Base-by-base conservation (phyloP, 2,329 filamentous ascomycete species). In the Xylogone sp. region DNA sequence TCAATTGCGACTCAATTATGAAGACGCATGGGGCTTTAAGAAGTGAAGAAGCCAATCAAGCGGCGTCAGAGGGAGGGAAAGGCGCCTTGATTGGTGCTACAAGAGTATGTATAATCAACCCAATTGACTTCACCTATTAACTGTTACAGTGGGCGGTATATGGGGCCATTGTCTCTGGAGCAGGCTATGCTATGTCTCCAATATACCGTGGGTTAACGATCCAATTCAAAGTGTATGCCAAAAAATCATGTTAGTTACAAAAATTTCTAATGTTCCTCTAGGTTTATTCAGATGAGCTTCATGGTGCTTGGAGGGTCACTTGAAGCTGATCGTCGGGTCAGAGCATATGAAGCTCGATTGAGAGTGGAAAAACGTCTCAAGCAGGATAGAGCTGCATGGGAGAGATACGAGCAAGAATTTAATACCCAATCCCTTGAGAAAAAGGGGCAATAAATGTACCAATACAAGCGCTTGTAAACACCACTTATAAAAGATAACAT, bases 261-360 rank as follows among this genome's bases (percentile, higher is more conserved):
- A 16, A 39, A 4, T 5, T 5, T 18, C n/a, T 16, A 39, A 39
- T 39, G 5, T 39, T 39, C 13, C n/a, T 22, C 45, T 62, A 92
- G 88, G 24, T 93, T 90, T 65, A 74, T 92, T 16, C 87, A 91
- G 68, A 90, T 91, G 86, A n/a, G 85, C 83, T 61, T 55, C 54
- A 92, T 92, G 88, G 84, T 88, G n/a, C 63, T 90, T 29, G 88
- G 88, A 43, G 78, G 83, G 62, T 88, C 88, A 78, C 77, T 92
- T 49, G 86, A 90, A 71, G 88, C 87, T 2, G 88, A 93, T 63
- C 70, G 75, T 51, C 76, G 84, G 46, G 74, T 92, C 60, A 77
- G 85, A 48, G 72, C 78, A 53, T 89, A 88, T 61, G 87, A 91
- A 67, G 74, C 82, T 12, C 73, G 74, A 43, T 72, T 90, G 56